Base-by-base conservation (phyloP, 1,284 basidiomycete genomes). In the Boletus smithii region DNA sequence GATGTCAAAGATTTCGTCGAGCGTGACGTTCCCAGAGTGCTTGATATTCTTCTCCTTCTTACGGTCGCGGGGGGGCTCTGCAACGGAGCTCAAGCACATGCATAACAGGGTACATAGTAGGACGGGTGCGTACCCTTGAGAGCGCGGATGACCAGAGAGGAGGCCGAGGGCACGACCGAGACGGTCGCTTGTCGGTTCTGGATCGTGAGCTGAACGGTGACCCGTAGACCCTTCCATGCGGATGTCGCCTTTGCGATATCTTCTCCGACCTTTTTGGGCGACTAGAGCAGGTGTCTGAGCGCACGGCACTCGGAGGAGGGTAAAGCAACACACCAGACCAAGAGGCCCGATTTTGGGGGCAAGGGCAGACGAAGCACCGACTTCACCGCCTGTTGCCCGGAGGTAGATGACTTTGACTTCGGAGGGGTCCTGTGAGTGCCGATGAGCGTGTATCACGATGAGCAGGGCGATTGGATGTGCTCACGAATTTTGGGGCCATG, bases 31-130 rank as follows among this genome's bases (percentile, higher is more conserved):
- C 56, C 97, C 97, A 53, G 76, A 75, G 83, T 99, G 97, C 73
- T 94, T 95, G 77, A 98, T 95, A 83, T 99, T 99, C 83, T 99
- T 99, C 83, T 98, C 94, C 85, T 99, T 99, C 79, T 99, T 99
- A 64, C 97, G 88, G 79, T 99, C 95, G 70, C 95, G 93, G 64
- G 93, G 93, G 59, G 95, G 95, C 80, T 99, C 95, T 94, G 69
- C 50, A 41, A 55, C 22, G 41, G 42, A 43, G 43, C 6, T 58
- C 32, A 42, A 14, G 9, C 7, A 26, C 4, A 18, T 13, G 20
- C 9, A 8, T 13, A 37, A 7, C 5, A 8, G 6, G 33, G n/a
- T n/a, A n/a, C n/a, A n/a, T 0, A 24, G 30, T 8, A 3, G 5
- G 32, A 32, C 5, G n/a, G 16, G 5, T 18, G 69, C 76, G 53